Evolutionary conservation across 225 moss, liverwort and hornwort genomes (phyloP).

Genomic region (Pleurozium schreberi): DNA sequence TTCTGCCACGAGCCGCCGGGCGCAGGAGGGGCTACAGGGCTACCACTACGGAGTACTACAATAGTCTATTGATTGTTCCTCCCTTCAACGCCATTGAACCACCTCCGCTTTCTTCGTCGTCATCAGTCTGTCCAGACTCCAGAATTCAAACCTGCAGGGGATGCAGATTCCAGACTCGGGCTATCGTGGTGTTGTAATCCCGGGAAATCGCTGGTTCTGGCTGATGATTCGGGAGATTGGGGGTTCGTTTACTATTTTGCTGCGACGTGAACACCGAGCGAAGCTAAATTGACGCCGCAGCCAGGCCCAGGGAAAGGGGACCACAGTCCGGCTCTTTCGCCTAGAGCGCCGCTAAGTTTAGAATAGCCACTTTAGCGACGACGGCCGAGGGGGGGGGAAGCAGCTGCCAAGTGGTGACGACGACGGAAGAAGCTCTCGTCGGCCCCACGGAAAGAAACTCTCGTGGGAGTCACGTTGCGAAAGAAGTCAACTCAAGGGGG

Average conservation of each 20-base stretch:
- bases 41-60: background rate
- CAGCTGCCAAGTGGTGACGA: too few relatives aligned
- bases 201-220: background rate
- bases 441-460: background rate
- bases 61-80: background rate
- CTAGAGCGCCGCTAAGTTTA: too few relatives aligned
- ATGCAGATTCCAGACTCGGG: background rate
- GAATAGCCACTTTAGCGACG: too few relatives aligned
- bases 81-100: background rate
- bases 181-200: background rate
- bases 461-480: background rate
- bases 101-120: background rate
- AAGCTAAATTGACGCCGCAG: background rate
- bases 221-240: background rate
- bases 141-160: background rate
- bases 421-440: background rate
- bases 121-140: too few relatives aligned
- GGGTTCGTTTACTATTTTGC: background rate
- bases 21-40: background rate
- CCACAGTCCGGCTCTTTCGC: background rate
- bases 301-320: background rate
- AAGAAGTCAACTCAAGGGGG: background rate
- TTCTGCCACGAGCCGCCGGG: background rate
- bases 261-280: background rate
- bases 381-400: too few relatives aligned